phyloP scores from a whole-genome alignment of 2,329 filamentous ascomycete species.

The Akanthomyces lecanii region DNA sequence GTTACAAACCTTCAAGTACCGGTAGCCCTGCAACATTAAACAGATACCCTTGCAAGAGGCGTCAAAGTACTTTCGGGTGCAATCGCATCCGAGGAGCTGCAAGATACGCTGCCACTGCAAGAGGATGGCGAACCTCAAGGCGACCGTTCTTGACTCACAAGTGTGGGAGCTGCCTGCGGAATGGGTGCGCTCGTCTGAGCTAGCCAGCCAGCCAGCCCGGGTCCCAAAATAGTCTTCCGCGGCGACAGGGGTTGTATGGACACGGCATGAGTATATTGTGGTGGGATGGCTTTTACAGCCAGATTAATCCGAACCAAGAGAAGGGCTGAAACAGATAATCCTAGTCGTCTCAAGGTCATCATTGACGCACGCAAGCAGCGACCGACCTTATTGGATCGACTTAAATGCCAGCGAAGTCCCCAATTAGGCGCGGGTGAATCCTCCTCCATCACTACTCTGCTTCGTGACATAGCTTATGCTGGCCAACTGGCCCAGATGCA shows the following conservation, averaged over 20 bases:
- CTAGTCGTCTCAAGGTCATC: background rate
- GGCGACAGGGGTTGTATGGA: background rate
- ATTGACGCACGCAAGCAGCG: background rate
- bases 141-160: slow-evolving; percentile 4
- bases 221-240: background rate
- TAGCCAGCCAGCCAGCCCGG: background rate
- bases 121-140: background rate
- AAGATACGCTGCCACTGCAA: background rate
- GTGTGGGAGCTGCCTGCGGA: background rate
- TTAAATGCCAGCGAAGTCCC: background rate
- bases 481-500: background rate
- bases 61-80: background rate
- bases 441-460: background rate
- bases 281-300: background rate
- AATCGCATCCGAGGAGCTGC: background rate
- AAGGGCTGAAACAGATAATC: background rate
- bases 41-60: too few species aligned
- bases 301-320: background rate
- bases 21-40: background rate
- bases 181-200: background rate
- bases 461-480: background rate
- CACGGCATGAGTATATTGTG: background rate
- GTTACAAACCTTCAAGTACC: background rate
- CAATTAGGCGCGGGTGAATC: background rate
- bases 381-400: slow-evolving; percentile 2